Conservation (phyloP, 1,284 basidiomycete species). For the Leccinum pachyderme region DNA sequence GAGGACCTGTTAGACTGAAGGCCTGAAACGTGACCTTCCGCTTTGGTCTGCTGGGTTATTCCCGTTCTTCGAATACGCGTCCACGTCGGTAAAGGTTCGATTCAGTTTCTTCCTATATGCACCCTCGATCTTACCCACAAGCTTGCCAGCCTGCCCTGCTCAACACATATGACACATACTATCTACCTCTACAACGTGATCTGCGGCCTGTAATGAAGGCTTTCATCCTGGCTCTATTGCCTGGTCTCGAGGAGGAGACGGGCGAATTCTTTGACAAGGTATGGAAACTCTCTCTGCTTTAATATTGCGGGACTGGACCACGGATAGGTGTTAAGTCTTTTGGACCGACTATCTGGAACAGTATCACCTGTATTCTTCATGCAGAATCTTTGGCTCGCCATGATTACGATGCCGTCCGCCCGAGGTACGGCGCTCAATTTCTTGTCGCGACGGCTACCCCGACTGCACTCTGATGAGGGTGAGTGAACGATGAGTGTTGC, state of each 20-base stretch:
- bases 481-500: constrained; percentile 8
- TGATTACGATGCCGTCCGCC: constrained; percentile 86
- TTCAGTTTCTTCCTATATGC: neutral
- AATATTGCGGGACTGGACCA: constrained; percentile 13
- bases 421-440: constrained; percentile 89
- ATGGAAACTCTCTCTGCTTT: constrained; percentile 13
- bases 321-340: constrained; percentile 71
- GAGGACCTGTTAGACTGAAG: constrained; percentile 64
- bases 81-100: constrained; percentile 86
- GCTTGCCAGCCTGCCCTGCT: constrained; percentile 71
- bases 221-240: constrained; percentile 89
- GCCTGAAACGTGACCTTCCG: constrained; percentile 82
- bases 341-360: constrained; percentile 81
- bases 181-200: constrained; percentile 80
- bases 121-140: neutral
- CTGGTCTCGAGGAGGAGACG: constrained; percentile 93
- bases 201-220: constrained; percentile 92
- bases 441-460: constrained; percentile 76
- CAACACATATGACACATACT: constrained; percentile 87
- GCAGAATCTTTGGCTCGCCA: constrained; percentile 92
- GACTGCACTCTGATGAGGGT: constrained; percentile 70
- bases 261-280: constrained; percentile 97
- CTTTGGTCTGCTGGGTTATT: constrained; percentile 97
- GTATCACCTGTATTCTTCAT: constrained; percentile 89
- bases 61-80: constrained; percentile 98